A percentile compares a stretch with the other conserved stretches of the same genome.
Conservation (phyloP, 1,284 basidiomycete genomes). For the Hemileccinum hortonii region DNA sequence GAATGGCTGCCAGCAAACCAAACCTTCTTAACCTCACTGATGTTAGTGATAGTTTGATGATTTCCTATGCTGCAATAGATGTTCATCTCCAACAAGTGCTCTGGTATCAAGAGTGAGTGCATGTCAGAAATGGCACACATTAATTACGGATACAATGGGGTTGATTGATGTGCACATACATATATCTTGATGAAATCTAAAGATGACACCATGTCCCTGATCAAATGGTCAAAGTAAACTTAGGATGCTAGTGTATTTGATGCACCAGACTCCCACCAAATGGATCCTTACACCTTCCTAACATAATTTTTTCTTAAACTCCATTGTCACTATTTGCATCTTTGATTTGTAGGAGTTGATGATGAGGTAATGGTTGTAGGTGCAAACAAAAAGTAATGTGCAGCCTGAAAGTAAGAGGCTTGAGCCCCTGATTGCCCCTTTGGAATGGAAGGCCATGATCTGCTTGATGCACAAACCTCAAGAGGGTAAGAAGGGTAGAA, state of each 20-base stretch:
- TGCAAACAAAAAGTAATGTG: no score
- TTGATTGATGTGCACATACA: conserved; percentile 19
- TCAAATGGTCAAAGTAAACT: background rate
- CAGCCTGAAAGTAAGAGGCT: no score
- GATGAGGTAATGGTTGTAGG: conserved; percentile 34
- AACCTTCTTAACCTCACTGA: background rate
- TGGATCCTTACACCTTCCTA: conserved; percentile 28
- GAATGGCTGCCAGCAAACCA: background rate
- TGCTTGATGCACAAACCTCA: conserved; percentile 26
- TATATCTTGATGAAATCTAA: conserved; percentile 25
- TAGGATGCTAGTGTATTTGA: background rate
- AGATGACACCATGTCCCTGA: conserved; percentile 43
- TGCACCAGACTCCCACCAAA: conserved; percentile 40
- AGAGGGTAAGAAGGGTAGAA: conserved; percentile 23
- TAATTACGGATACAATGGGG: conserved; percentile 5
- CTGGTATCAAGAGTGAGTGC: conserved; percentile 40
- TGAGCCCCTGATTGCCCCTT: conserved; percentile 22
- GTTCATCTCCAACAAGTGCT: conserved; percentile 28
- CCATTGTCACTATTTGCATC: background rate
- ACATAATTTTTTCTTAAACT: conserved; percentile 36
- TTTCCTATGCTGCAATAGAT: conserved; percentile 22
- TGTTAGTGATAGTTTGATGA: no score
- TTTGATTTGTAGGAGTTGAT: background rate
- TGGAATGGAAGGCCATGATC: conserved; percentile 31
- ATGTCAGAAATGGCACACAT: conserved; percentile 38